Evolutionary conservation across 2,329 filamentous ascomycete genomes (phyloP).

Genomic region (Colletotrichum sp.): DNA sequence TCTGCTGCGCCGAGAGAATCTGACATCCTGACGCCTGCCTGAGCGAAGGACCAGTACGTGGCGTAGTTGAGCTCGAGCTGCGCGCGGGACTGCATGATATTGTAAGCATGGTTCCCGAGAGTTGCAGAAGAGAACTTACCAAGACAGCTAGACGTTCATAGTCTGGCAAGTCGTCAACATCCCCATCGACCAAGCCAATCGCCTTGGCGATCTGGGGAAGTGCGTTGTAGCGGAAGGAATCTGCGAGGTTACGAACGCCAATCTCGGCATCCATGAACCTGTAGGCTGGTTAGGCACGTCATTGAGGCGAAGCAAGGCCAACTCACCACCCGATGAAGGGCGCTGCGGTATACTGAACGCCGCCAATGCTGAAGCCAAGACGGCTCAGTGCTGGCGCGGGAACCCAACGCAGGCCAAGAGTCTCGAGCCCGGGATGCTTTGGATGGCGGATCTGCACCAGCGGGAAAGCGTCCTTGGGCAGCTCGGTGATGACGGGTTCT

Average conservation of each 20-base stretch:
- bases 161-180: constrained; percentile 15
- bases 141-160: constrained; percentile 16
- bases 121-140: background rate
- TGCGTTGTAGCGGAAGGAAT: constrained; percentile 17
- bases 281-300: background rate
- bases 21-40: constrained; percentile 16
- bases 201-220: constrained; percentile 13
- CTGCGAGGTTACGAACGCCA: constrained; percentile 13
- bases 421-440: constrained; percentile 15
- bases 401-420: constrained; percentile 17
- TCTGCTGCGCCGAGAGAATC: constrained; percentile 18
- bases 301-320: background rate
- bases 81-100: constrained; percentile 4
- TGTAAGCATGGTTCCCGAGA: background rate
- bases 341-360: constrained; percentile 15
- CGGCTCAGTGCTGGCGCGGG: constrained; percentile 18
- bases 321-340: constrained; percentile 16
- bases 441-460: constrained; percentile 17
- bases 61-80: constrained; percentile 21
- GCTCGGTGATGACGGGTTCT: constrained; percentile 16
- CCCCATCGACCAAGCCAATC: constrained; percentile 11
- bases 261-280: constrained; percentile 22
- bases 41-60: constrained; percentile 16
- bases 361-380: constrained; percentile 19
- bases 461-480: constrained; percentile 13